Evolutionary conservation across 2,329 filamentous ascomycete genomes (phyloP), one percentile per base, ranked within the genome.

Genomic region (Fusarium continuum): DNA sequence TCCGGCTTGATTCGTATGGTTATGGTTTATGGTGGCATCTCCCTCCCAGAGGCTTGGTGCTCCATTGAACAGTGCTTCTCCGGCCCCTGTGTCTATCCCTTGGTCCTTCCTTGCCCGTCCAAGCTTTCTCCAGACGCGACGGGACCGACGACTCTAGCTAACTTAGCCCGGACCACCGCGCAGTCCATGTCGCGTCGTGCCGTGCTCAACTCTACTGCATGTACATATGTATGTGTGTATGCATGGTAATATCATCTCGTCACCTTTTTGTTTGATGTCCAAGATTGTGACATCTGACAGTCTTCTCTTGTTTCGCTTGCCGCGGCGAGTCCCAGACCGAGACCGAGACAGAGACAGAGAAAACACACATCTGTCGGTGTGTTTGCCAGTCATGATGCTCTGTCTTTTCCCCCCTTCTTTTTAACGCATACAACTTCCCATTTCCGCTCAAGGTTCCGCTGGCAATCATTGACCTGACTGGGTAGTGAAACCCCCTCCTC

Each of bases 71-170:
- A 44, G 22, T 29, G 34, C 34, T 28, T 36, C 36, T 52, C 54
- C 19, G 38, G 17, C 19, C 59, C 60, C 43, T 61, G 55, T 64
- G 55, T 54, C 48, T 61, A 48, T 62, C 55, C 54, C 47, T 60
- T 46, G 54, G 59, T 44, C 61, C 49, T 58, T 44, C 61, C 49
- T 58, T 46, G 61, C 13, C 28, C 36, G 36, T 47, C 61, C 40
- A 65, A 50, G 50, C 61, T 55, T 65, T 64, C 61, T 64, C 61
- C 55, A 64, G 61, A 64, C 61, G 36, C 49, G 61, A 51, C 17
- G 36, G 55, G 45, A 59, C 22, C 34, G 36, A 22, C 48, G 53
- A 58, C 48, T 59, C 22, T 14, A 58, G 31, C 41, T 31, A 46
- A 40, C 28, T 32, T 40, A 55, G 60, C 61, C 59, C 47, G 20